A percentile compares a stretch with the other conserved stretches of the same genome.
These are phyloP conservation scores for Setaria italica DNA, from an alignment of 202 grass and related monocot genomes.

Conservation along the genomic window DNA sequence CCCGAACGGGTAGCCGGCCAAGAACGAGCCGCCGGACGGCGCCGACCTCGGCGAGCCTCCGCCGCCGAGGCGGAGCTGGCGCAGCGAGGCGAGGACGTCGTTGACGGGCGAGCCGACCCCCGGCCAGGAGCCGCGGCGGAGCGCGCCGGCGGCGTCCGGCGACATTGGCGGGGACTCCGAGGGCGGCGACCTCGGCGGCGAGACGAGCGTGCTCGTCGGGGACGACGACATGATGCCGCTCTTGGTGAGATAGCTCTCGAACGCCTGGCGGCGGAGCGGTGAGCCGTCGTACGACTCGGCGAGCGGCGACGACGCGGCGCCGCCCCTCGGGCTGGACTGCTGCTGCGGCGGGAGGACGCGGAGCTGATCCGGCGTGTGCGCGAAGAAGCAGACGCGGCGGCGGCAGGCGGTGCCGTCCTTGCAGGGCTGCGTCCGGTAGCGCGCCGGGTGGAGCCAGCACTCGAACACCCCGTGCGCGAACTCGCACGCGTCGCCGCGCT, in stretches of 20 bases:
- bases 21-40: conserved; percentile 35
- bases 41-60: conserved; percentile 54
- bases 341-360: conserved; percentile 40
- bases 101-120: conserved; percentile 47
- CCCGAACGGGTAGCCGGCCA: conserved; percentile 42
- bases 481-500: conserved; percentile 70
- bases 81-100: conserved; percentile 66
- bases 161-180: conserved; percentile 80
- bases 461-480: conserved; percentile 78
- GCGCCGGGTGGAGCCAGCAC: conserved; percentile 76
- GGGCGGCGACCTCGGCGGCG: conserved; percentile 60
- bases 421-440: conserved; percentile 79
- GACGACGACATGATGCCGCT: conserved; percentile 56
- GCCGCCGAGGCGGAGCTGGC: conserved; percentile 61
- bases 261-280: conserved; percentile 63
- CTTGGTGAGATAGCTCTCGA: conserved; percentile 61
- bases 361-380: conserved; percentile 62
- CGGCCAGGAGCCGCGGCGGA: conserved; percentile 57
- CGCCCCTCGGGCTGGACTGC: conserved; percentile 47
- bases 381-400: conserved; percentile 83
- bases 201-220: conserved; percentile 76
- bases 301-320: conserved; percentile 5
- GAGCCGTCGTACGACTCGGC: conserved; percentile 88
- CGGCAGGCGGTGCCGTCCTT: conserved; percentile 58
- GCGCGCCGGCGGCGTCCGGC: conserved; percentile 39